These are phyloP conservation scores for Hirsutella rhossiliensis DNA, from an alignment of 2,329 filamentous ascomycete genomes.

Conservation along the genomic window DNA sequence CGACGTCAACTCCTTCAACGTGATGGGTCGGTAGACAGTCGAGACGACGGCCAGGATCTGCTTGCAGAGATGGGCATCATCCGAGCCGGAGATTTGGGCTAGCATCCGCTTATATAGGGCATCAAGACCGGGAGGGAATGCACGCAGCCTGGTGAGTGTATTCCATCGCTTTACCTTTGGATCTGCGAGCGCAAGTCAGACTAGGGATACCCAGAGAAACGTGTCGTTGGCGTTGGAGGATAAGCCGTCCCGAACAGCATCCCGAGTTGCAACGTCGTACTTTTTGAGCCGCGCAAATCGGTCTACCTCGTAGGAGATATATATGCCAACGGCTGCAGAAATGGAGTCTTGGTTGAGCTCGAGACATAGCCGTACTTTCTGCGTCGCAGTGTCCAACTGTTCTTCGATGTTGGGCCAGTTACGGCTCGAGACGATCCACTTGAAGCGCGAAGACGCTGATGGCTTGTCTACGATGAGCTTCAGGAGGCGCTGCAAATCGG, in stretches of 20 bases:
- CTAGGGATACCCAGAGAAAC: conserved; percentile 13
- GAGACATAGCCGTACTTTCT: conserved; percentile 16
- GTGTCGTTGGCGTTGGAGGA: conserved; percentile 21
- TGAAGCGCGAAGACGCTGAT: conserved; percentile 13
- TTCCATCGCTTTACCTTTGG: conserved; percentile 2
- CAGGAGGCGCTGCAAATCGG: conserved; percentile 18
- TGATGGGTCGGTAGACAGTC: conserved; percentile 22
- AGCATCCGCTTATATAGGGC: conserved; percentile 27
- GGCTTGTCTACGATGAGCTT: conserved; percentile 17
- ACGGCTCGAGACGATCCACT: conserved; percentile 32
- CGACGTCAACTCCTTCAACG: conserved; percentile 18
- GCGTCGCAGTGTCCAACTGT: conserved; percentile 8
- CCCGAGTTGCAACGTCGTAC: conserved; percentile 1
- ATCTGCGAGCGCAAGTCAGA: conserved; percentile 8
- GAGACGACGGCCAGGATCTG: conserved; percentile 19
- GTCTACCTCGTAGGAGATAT: conserved; percentile 19
- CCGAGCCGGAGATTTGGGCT: conserved; percentile 13
- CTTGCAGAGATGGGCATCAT: conserved; percentile 17
- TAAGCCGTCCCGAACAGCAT: conserved; percentile 7
- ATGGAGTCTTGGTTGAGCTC: conserved; percentile 23
- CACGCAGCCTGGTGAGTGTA: conserved; percentile 5
- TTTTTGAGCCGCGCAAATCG: conserved; percentile 8
- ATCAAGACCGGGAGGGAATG: conserved; percentile 21
- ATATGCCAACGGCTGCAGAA: conserved; percentile 19
- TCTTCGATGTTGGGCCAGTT: conserved; percentile 24